Evolutionary conservation across 257 asterid genomes (phyloP).

Genomic region (Nicotiana obtusifolia): DNA sequence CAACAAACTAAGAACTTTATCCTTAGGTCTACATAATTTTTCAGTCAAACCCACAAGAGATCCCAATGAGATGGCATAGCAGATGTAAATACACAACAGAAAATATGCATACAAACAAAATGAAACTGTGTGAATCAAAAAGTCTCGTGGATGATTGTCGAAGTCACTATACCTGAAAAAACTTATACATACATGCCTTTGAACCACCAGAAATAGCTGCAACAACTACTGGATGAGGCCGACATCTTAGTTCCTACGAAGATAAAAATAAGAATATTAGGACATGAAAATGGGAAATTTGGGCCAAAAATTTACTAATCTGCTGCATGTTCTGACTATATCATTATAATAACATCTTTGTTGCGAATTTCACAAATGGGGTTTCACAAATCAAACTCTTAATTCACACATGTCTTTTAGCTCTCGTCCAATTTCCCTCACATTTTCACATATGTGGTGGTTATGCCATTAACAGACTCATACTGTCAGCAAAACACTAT

Average conservation of each 20-base stretch:
- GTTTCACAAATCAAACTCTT: neutral
- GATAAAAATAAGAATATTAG: conserved; percentile 9
- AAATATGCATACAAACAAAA: neutral
- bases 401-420: neutral
- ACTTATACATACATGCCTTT: conserved; percentile 88
- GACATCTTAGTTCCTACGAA: conserved; percentile 59
- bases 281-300: neutral
- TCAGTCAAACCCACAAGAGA: neutral
- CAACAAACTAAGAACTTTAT: neutral
- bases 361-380: neutral
- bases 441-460: neutral
- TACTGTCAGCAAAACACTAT: neutral
- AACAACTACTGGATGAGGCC: conserved; percentile 69
- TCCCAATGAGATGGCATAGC: neutral
- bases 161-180: conserved; percentile 58
- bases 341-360: neutral
- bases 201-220: conserved; percentile 82
- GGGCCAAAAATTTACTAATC: conserved; percentile 1
- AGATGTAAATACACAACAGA: neutral
- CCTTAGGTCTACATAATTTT: neutral
- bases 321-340: neutral
- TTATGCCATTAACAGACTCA: neutral
- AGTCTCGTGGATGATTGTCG: conserved; percentile 1
- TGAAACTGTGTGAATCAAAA: neutral
- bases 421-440: neutral